These are phyloP conservation scores for Favolaschia claudopus DNA, from an alignment of 768 basidiomycete genomes.

Conservation along the genomic window DNA sequence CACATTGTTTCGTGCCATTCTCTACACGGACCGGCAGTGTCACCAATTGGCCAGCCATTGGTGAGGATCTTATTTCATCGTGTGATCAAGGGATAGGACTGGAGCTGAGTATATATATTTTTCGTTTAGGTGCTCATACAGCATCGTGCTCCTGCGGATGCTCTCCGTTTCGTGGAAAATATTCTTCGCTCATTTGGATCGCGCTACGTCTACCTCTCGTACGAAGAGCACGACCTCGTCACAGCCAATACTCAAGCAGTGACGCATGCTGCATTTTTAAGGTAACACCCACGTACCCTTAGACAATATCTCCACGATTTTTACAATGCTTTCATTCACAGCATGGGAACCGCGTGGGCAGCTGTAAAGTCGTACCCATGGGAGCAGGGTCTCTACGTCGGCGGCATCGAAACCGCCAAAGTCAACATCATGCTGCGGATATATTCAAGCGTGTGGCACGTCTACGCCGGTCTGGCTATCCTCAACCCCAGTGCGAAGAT, in stretches of 20 bases:
- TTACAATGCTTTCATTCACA: slow-evolving; percentile 37
- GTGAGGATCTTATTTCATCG: slow-evolving; percentile 50
- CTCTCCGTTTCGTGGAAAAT: slow-evolving; percentile 79
- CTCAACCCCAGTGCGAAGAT: slow-evolving; percentile 89
- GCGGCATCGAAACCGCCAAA: slow-evolving; percentile 97
- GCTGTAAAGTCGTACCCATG: slow-evolving; percentile 83
- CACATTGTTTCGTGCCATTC: slow-evolving; percentile 94
- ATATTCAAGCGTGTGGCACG: slow-evolving; percentile 98
- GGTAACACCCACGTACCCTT: slow-evolving; percentile 51
- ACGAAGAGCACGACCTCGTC: slow-evolving; percentile 94
- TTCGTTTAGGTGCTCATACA: slow-evolving; percentile 93
- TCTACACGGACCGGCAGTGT: slow-evolving; percentile 91
- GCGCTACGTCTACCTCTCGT: slow-evolving; percentile 91
- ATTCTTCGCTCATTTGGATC: slow-evolving; percentile 83
- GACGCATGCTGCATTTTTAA: slow-evolving; percentile 96
- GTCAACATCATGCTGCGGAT: slow-evolving; percentile 97
- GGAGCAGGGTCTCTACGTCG: slow-evolving; percentile 95
- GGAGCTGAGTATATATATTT: too few relatives aligned
- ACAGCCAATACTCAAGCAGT: slow-evolving; percentile 99
- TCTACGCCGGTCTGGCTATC: slow-evolving; percentile 98
- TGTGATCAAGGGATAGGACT: not conserved
- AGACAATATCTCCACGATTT: too few relatives aligned
- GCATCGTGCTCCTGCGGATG: slow-evolving; percentile 80
- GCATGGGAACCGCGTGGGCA: slow-evolving; percentile 99
- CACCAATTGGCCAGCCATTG: slow-evolving; percentile 87